Evolutionary conservation across 768 basidiomycete genomes (phyloP), one percentile per base, ranked within the genome.

Genomic region (Daedaleopsis sinensis): DNA sequence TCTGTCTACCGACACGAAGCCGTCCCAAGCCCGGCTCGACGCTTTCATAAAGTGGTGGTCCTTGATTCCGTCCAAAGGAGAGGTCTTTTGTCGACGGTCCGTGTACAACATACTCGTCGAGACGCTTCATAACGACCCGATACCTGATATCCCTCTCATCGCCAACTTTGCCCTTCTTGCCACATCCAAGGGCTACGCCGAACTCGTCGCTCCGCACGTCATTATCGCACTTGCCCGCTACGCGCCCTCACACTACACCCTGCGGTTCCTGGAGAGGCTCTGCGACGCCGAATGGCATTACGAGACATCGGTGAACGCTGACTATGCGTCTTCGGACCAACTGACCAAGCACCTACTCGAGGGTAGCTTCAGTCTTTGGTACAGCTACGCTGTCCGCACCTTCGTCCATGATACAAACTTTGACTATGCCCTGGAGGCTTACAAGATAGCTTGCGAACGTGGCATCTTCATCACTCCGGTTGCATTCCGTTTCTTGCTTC

Each of bases 131-230:
- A 58, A 58, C 19, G 63, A 72, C 58, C 63, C 63, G 1, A 62
- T 66, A 38, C 70, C 73, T 49, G 72, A 79, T 32, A 70, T 80
- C 18, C 53, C 69, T 1, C 72, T 83, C 24, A 61, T 83, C 16
- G 66, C 77, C 57, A 74, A 70, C 15, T 82, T 85, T 52, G 82
- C 78, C 19, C 56, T 78, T 47, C 70, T 78, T 5, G 73, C 77
- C n/a, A 79, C 80, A 3, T 70, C 74, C 18, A 85, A 83, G 64
- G 86, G 86, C 0, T 81, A 80, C 58, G 53, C 66, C 58, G 24
- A 21, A 8, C 39, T 11, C 0, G 13, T 69, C 11, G 43, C 63
- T 5, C 2, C 27, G 0, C 7, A 68, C 8, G 68, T 71, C 52
- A 59, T 84, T 36, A 74, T 78, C 1, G 70, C 72, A 5, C 69